Conservation (phyloP, 2,329 filamentous ascomycete species). For the Talaromyces sp. region DNA sequence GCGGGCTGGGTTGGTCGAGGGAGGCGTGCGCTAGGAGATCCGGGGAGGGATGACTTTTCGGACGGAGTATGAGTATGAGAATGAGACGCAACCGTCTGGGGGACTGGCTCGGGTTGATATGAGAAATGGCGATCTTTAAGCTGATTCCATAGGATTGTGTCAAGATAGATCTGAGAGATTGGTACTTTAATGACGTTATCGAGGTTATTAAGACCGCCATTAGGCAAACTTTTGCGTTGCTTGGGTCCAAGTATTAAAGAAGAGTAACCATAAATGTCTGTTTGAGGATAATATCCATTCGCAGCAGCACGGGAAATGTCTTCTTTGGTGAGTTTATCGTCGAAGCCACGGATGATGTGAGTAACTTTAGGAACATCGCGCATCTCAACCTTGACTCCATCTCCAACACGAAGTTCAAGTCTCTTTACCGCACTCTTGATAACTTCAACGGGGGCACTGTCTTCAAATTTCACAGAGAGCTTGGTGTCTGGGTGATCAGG, state of each 20-base stretch:
- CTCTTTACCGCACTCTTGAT: constrained; percentile 44
- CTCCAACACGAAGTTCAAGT: constrained; percentile 49
- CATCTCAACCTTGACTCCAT: constrained; percentile 52
- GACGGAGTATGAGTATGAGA: constrained; percentile 35
- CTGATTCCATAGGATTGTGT: constrained; percentile 50
- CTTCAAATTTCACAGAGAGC: constrained; percentile 52
- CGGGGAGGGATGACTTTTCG: constrained; percentile 42
- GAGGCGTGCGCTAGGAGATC: constrained; percentile 54
- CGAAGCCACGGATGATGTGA: constrained; percentile 47
- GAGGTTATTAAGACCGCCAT: constrained; percentile 28
- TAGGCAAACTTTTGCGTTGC: constrained; percentile 46
- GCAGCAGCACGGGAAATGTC: constrained; percentile 28
- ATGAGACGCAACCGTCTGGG: constrained; percentile 14
- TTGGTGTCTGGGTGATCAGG: constrained; percentile 41
- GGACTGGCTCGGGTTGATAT: constrained; percentile 24
- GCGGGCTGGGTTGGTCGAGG: constrained; percentile 42
- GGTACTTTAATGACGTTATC: constrained; percentile 45
- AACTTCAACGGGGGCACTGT: constrained; percentile 45
- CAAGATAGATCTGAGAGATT: constrained; percentile 50
- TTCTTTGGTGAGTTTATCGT: constrained; percentile 35
- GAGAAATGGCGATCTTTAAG: constrained; percentile 46
- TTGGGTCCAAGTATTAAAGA: constrained; percentile 47
- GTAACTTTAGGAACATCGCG: constrained; percentile 45
- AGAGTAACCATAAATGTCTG: constrained; percentile 48
- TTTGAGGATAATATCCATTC: constrained; percentile 33